Percentiles rank a stretch among this genome's conserved stretches.
phyloP scores from a whole-genome alignment of 2,329 filamentous ascomycete genomes.

The Cladosporium sp. region DNA sequence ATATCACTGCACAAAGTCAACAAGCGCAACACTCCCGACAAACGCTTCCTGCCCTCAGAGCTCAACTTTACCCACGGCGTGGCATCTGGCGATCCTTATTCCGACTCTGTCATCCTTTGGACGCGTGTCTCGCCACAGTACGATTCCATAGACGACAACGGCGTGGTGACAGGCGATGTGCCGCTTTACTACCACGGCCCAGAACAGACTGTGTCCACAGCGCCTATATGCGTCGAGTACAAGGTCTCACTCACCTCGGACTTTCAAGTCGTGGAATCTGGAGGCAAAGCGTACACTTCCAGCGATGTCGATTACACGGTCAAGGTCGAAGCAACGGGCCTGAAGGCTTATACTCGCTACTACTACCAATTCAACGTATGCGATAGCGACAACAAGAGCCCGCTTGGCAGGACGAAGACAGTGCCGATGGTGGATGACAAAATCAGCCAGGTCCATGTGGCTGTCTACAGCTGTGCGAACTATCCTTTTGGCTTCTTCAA shows the following conservation, averaged over 20 bases:
- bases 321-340: slow-evolving; percentile 30
- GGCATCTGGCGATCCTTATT: slow-evolving; percentile 46
- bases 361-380: slow-evolving; percentile 33
- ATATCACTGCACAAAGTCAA: slow-evolving; percentile 64
- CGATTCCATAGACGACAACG: slow-evolving; percentile 44
- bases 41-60: slow-evolving; percentile 46
- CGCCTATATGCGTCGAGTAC: slow-evolving; percentile 28
- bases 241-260: slow-evolving; percentile 22
- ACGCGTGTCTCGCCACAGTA: slow-evolving; percentile 42
- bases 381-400: slow-evolving; percentile 26
- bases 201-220: slow-evolving; percentile 41
- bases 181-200: slow-evolving; percentile 56
- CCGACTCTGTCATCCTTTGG: slow-evolving; percentile 45
- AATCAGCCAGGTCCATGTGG: slow-evolving; percentile 26
- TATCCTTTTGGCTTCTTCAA: slow-evolving; percentile 32
- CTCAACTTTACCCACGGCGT: slow-evolving; percentile 64
- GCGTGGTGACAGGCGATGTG: slow-evolving; percentile 58
- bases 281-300: slow-evolving; percentile 30
- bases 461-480: slow-evolving; percentile 33
- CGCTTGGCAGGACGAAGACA: slow-evolving; percentile 31
- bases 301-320: slow-evolving; percentile 34
- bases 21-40: slow-evolving; percentile 53
- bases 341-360: slow-evolving; percentile 30
- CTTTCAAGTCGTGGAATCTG: slow-evolving; percentile 21
- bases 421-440: slow-evolving; percentile 25